Base-by-base conservation (phyloP, 352 stramenopile species). In the Blastocystis sp. region DNA sequence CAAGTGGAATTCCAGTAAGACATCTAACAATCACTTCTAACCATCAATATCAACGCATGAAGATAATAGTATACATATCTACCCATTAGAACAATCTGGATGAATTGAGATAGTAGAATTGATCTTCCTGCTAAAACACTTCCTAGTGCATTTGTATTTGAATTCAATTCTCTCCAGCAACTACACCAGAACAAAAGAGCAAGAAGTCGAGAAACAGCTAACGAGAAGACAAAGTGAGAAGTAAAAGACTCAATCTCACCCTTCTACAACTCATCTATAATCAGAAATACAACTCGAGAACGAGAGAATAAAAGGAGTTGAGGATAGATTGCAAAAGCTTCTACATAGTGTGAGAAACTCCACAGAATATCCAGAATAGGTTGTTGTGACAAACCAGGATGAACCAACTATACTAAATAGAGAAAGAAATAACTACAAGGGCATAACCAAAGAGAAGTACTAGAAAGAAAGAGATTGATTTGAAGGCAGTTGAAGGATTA, bases 1-100 rank as follows among this genome's bases (percentile, higher is more conserved):
- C 19, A 3, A 75, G 35, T 2, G 63, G 63, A 16, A 9, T 75
- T 75, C 63, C 63, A 19, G 3, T 75, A 24, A 75, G 19, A 21
- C n/a, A 27, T 6, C 63, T 75, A 75, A 6, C 24, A 3, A 27
- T 49, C 21, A 54, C 12, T 6, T 37, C 35, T 29, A 4, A 19
- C 24, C 9, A 54, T 75, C 12, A 69, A 19, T 29, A 19, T 43
- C 6, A 52, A 75, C 63, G 63, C 5, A 52, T 75, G n/a, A 19
- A 75, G 21, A 24, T 75, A 75, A 42, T 75, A 75, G 63, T 75
- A 75, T 11, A 75, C 4, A 54, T 75, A 75, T 49, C 37, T 54
- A 3, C 63, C 63, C 63, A 75, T 75, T 5, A 49, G n/a, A 12
- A 75, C 39, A 46, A 75, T 75, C 19, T 75, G 63, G 35, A 75